Evolutionary conservation across 1,139 yeast genomes (phyloP).

Genomic region (Hansenula lynferdii): DNA sequence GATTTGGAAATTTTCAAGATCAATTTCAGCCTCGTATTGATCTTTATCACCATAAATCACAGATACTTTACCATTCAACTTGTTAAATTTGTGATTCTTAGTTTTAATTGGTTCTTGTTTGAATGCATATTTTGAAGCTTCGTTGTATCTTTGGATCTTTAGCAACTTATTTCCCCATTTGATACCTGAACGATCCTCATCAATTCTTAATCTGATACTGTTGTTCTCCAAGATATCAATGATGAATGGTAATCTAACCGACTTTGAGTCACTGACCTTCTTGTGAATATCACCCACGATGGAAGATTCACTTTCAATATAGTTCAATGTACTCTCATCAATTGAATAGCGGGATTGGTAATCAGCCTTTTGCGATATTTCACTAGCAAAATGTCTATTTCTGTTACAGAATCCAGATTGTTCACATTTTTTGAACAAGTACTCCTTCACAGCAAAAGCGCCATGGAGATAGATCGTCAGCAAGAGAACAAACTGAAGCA

Average conservation of each 20-base stretch:
- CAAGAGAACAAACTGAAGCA: neutral
- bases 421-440: conserved; percentile 73
- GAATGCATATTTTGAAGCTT: conserved; percentile 60
- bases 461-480: neutral
- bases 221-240: conserved; percentile 50
- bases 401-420: conserved; percentile 85
- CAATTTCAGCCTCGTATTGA: conserved; percentile 36
- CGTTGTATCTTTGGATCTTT: conserved; percentile 49
- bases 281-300: conserved; percentile 47
- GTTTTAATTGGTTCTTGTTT: conserved; percentile 21
- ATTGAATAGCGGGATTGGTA: conserved; percentile 51
- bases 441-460: conserved; percentile 38
- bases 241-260: conserved; percentile 44
- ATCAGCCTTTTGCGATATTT: conserved; percentile 29
- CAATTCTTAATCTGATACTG: conserved; percentile 54
- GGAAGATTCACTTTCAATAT: conserved; percentile 24
- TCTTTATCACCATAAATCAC: conserved; percentile 38
- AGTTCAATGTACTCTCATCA: conserved; percentile 35
- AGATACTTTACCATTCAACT: conserved; percentile 22
- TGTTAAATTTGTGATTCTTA: conserved; percentile 8
- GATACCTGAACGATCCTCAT: conserved; percentile 47
- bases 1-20: conserved; percentile 48
- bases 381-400: conserved; percentile 64
- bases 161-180: conserved; percentile 28
- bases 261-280: conserved; percentile 17